phyloP scores from a whole-genome alignment of 257 asterid species.

The Euphrasia confusa region DNA sequence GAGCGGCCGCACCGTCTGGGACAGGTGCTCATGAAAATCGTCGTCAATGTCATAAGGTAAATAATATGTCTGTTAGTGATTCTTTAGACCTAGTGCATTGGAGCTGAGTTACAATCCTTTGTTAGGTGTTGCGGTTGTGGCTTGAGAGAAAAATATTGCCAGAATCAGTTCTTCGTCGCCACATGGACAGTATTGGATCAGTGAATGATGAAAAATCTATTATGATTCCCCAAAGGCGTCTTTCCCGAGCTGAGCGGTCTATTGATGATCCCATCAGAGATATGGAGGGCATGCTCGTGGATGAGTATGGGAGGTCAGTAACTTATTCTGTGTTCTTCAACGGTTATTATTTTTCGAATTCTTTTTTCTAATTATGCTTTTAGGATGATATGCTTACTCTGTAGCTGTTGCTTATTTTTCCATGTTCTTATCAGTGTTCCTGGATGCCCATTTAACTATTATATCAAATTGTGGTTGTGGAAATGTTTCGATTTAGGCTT shows the following conservation, averaged over 20 bases:
- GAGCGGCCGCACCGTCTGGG: slow-evolving; percentile 92
- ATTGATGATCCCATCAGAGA: slow-evolving; percentile 96
- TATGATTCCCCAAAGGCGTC: slow-evolving; percentile 69
- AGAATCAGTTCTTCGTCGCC: slow-evolving; percentile 70
- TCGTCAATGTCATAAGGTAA: slow-evolving; percentile 93
- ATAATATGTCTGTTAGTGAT: slow-evolving; percentile 16
- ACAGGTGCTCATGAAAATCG: slow-evolving; percentile 87
- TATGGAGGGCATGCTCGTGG: slow-evolving; percentile 96
- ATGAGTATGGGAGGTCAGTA: slow-evolving; percentile 88
- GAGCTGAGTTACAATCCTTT: slow-evolving; percentile 26
- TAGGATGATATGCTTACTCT: slow-evolving; percentile 14
- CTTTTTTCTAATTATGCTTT: slow-evolving; percentile 9
- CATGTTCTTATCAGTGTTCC: slow-evolving; percentile 6
- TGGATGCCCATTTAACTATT: slow-evolving; percentile 8
- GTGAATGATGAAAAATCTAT: slow-evolving; percentile 58
- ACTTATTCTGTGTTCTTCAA: slow-evolving; percentile 20
- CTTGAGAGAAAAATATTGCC: slow-evolving; percentile 92
- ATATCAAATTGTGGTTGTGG: slow-evolving; percentile 13
- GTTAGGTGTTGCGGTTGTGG: slow-evolving; percentile 91
- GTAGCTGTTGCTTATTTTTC: slow-evolving; percentile 8
- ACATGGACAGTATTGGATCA: slow-evolving; percentile 60
- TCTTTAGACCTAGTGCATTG: slow-evolving; percentile 20
- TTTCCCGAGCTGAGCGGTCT: slow-evolving; percentile 89
- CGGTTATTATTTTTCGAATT: slow-evolving; percentile 11
- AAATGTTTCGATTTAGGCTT: slow-evolving; percentile 17